phyloP scores from a whole-genome alignment of 768 basidiomycete genomes.

The Phlegmacium glaucopus region DNA sequence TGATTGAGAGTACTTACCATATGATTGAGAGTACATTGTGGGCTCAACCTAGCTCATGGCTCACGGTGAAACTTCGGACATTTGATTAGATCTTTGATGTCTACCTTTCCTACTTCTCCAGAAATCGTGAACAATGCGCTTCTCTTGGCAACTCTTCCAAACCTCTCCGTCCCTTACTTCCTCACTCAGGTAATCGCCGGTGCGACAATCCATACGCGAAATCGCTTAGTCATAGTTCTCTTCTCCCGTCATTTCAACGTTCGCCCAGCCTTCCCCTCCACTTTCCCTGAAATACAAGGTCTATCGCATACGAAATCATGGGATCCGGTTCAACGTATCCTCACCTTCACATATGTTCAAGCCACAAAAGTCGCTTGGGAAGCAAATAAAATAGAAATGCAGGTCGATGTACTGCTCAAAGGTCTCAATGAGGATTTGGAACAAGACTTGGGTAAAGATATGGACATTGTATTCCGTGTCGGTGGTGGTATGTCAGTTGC shows the following conservation, averaged over 20 bases:
- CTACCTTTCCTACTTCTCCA: background rate
- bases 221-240: slow-evolving; percentile 54
- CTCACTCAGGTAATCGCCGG: slow-evolving; percentile 51
- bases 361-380: slow-evolving; percentile 75
- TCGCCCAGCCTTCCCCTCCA: slow-evolving; percentile 5
- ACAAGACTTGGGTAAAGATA: slow-evolving; percentile 37
- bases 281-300: slow-evolving; percentile 21
- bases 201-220: slow-evolving; percentile 41
- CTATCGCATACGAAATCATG: slow-evolving; percentile 51
- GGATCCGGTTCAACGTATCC: slow-evolving; percentile 67
- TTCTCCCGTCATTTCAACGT: slow-evolving; percentile 49
- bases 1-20: too few relatives aligned
- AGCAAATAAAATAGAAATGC: slow-evolving; percentile 65
- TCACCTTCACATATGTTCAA: slow-evolving; percentile 83
- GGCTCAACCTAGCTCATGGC: too few relatives aligned
- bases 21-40: too few relatives aligned
- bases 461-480: slow-evolving; percentile 47
- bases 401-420: slow-evolving; percentile 73
- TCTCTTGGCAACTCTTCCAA: slow-evolving; percentile 53
- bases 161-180: slow-evolving; percentile 49
- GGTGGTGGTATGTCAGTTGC: slow-evolving; percentile 37
- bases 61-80: too few relatives aligned
- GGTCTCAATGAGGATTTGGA: slow-evolving; percentile 46
- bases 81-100: too few relatives aligned
- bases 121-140: slow-evolving; percentile 26